Conservation (phyloP, 1,284 basidiomycete genomes). For the Cronartium quercuum region DNA sequence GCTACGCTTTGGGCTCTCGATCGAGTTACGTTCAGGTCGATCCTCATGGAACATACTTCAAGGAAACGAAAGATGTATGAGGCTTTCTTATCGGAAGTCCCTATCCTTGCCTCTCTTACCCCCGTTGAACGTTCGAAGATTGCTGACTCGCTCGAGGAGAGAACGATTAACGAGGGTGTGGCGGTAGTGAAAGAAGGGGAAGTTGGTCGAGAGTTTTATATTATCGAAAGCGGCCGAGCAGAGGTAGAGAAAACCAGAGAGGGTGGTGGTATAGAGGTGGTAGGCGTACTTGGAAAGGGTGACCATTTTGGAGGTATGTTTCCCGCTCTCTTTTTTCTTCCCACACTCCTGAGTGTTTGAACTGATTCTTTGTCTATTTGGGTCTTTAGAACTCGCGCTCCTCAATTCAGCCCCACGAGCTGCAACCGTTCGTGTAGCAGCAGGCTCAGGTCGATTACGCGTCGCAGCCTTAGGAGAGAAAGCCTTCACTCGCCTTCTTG, state of each 20-base stretch:
- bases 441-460: slow-evolving; percentile 59
- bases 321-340: neutral
- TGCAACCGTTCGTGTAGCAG: slow-evolving; percentile 79
- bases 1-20: slow-evolving; percentile 92
- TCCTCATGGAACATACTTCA: slow-evolving; percentile 72
- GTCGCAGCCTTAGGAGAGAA: slow-evolving; percentile 88
- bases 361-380: slow-evolving; percentile 9
- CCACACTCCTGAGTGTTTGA: neutral
- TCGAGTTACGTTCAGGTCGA: slow-evolving; percentile 96
- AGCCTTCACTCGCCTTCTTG: slow-evolving; percentile 88
- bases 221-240: slow-evolving; percentile 88
- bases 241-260: slow-evolving; percentile 70
- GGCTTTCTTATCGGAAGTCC: slow-evolving; percentile 84
- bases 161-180: slow-evolving; percentile 73
- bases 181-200: slow-evolving; percentile 86
- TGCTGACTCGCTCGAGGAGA: slow-evolving; percentile 84
- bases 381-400: slow-evolving; percentile 65
- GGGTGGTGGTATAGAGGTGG: slow-evolving; percentile 54
- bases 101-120: slow-evolving; percentile 76
- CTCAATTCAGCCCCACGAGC: slow-evolving; percentile 79
- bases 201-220: slow-evolving; percentile 92
- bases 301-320: slow-evolving; percentile 94
- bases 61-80: slow-evolving; percentile 90
- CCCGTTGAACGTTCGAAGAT: slow-evolving; percentile 89
- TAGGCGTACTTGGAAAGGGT: slow-evolving; percentile 73